phyloP scores from a whole-genome alignment of 2,329 filamentous ascomycete species.

The Penicillium aurantiogriseum region DNA sequence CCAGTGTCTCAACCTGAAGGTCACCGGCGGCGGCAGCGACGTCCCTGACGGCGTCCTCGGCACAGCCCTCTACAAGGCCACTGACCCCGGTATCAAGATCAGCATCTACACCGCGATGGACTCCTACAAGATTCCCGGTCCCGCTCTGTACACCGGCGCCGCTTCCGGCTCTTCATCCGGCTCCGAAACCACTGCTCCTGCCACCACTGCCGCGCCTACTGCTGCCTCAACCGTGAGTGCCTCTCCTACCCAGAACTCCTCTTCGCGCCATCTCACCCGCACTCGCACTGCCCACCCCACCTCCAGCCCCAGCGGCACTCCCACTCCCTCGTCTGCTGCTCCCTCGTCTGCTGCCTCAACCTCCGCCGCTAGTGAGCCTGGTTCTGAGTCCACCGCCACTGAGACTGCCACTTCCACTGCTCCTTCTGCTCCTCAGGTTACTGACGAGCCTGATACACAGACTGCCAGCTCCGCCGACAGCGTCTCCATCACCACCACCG shows the following conservation, averaged over 20 bases:
- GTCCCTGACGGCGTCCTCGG: constrained; percentile 51
- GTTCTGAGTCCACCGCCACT: constrained; percentile 4
- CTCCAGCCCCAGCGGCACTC: constrained; percentile 9
- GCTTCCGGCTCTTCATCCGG: constrained; percentile 22
- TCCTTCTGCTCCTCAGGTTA: constrained; percentile 23
- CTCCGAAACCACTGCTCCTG: background rate
- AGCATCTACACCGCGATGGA: constrained; percentile 56
- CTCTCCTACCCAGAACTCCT: constrained; percentile 16
- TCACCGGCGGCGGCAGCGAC: constrained; percentile 54
- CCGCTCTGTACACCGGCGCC: constrained; percentile 35
- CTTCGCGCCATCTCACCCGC: constrained; percentile 8
- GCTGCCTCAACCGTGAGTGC: constrained; percentile 19
- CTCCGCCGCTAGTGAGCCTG: constrained; percentile 8
- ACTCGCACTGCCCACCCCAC: constrained; percentile 11
- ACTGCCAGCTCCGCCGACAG: constrained; percentile 22
- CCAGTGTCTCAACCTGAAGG: constrained; percentile 60
- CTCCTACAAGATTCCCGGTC: constrained; percentile 54
- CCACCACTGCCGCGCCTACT: constrained; percentile 14
- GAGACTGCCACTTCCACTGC: constrained; percentile 13
- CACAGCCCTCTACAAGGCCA: constrained; percentile 56
- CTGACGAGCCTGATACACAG: constrained; percentile 23
- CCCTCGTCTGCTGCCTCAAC: constrained; percentile 7
- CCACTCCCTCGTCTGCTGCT: background rate
- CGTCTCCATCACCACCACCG: constrained; percentile 25
- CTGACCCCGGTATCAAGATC: constrained; percentile 59